These are phyloP conservation scores for Sporisorium scitamineum DNA, from an alignment of 1,284 basidiomycete species.

Conservation along the genomic window DNA sequence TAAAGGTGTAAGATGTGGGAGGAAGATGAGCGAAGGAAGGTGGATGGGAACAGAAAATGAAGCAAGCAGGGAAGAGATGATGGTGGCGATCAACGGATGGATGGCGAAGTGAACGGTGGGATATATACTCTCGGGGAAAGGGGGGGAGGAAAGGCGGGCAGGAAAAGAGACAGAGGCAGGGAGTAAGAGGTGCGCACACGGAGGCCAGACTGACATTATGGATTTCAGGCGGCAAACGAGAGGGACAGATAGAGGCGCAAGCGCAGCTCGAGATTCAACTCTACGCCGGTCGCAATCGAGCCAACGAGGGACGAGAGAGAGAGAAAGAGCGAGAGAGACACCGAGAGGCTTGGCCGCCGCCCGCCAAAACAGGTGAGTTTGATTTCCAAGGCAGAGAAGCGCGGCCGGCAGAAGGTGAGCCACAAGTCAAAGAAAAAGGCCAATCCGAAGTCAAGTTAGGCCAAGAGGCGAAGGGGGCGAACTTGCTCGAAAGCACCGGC, in stretches of 20 bases:
- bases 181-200: neutral
- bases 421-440: neutral
- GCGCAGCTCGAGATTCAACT: too few species aligned
- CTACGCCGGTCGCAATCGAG: slow-evolving; percentile 12
- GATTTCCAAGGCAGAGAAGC: neutral
- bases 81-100: slow-evolving; percentile 9
- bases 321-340: neutral
- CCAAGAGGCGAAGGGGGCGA: slow-evolving; percentile 7
- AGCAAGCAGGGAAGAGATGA: slow-evolving; percentile 4
- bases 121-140: slow-evolving; percentile 28
- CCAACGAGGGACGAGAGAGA: slow-evolving; percentile 1
- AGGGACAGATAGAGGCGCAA: too few species aligned
- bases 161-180: neutral
- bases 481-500: slow-evolving; percentile 19
- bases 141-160: neutral
- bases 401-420: neutral
- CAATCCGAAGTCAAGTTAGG: slow-evolving; percentile 3
- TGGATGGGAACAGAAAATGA: neutral
- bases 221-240: slow-evolving; percentile 2
- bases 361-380: slow-evolving; percentile 19
- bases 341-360: neutral
- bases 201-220: neutral
- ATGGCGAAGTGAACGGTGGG: slow-evolving; percentile 4
- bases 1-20: slow-evolving; percentile 11
- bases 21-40: slow-evolving; percentile 4